Conservation (phyloP, 106 monocot species). For the Hemerocallis citrina region DNA sequence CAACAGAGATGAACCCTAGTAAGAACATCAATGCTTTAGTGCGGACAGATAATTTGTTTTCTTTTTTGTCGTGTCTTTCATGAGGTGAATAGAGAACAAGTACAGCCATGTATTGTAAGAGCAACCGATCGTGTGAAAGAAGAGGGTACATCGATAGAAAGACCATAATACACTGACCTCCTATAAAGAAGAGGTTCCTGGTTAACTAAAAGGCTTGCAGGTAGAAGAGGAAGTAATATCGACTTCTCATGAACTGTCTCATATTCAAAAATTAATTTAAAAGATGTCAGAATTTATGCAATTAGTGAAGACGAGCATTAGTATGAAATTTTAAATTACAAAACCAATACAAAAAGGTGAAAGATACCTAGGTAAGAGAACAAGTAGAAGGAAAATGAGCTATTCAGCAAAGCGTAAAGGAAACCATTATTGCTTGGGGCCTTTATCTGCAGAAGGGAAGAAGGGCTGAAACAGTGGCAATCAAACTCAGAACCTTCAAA, state of each 20-base stretch:
- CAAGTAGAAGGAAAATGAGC: slow-evolving; percentile 90
- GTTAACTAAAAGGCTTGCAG: slow-evolving; percentile 79
- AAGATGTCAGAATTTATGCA: background rate
- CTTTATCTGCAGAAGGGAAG: slow-evolving; percentile 81
- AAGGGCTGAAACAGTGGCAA: slow-evolving; percentile 41
- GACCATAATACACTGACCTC: slow-evolving; percentile 49
- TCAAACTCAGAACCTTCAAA: slow-evolving; percentile 56
- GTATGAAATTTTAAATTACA: too few species aligned
- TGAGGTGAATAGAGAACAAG: slow-evolving; percentile 35
- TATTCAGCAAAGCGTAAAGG: slow-evolving; percentile 70
- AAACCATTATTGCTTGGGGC: slow-evolving; percentile 72
- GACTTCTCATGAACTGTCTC: slow-evolving; percentile 95
- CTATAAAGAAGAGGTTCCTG: slow-evolving; percentile 66
- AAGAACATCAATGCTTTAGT: slow-evolving; percentile 21
- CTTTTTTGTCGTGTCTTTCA: slow-evolving; percentile 2
- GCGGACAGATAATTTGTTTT: slow-evolving; percentile 10
- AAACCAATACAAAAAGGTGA: too few species aligned
- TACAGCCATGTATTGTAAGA: slow-evolving; percentile 68
- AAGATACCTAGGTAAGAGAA: slow-evolving; percentile 89
- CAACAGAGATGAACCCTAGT: slow-evolving; percentile 23
- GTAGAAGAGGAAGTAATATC: slow-evolving; percentile 84
- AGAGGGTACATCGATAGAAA: slow-evolving; percentile 94
- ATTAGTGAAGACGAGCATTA: background rate
- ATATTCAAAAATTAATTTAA: background rate
- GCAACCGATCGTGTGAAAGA: slow-evolving; percentile 57